Evolutionary conservation across 176 grass and related monocot genomes (phyloP).

Genomic region (Lolium rigidum): DNA sequence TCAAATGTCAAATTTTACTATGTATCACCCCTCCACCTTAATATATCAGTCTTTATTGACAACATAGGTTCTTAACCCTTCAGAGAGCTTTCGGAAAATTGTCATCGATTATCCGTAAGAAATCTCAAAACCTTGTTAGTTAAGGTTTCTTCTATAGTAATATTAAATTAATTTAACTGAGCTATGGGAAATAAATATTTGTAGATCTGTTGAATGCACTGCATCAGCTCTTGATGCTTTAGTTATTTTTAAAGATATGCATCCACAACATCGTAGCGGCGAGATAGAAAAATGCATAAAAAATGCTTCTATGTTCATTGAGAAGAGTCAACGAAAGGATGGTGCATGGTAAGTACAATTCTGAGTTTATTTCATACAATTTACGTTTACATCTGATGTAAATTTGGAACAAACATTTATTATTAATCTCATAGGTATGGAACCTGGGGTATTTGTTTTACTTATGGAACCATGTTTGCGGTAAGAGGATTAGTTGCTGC

Average conservation of each 20-base stretch:
- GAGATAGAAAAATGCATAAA: constrained; percentile 46
- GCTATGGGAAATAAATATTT: background rate
- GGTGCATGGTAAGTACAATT: constrained; percentile 62
- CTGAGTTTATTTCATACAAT: no score
- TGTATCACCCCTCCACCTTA: no score
- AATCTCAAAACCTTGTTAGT: no score
- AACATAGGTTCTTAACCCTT: constrained; percentile 47
- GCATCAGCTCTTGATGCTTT: constrained; percentile 45
- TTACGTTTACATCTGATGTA: no score
- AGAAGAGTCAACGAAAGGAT: constrained; percentile 41
- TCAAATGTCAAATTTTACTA: no score
- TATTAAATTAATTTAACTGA: no score
- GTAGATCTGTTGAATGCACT: constrained; percentile 41
- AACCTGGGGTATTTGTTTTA: no score
- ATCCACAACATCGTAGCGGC: constrained; percentile 30
- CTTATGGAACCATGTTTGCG: constrained; percentile 10
- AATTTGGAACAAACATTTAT: no score
- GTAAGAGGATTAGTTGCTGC: background rate
- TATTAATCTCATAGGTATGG: background rate
- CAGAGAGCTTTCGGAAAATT: constrained; percentile 44
- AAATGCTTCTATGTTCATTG: constrained; percentile 32
- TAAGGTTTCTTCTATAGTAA: no score
- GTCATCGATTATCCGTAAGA: constrained; percentile 33
- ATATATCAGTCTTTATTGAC: no score
- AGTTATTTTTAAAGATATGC: constrained; percentile 32